Evolutionary conservation across 495 filamentous ascomycete genomes (phyloP), one percentile per base, ranked within the genome.

Genomic region (Xylaria grammica): DNA sequence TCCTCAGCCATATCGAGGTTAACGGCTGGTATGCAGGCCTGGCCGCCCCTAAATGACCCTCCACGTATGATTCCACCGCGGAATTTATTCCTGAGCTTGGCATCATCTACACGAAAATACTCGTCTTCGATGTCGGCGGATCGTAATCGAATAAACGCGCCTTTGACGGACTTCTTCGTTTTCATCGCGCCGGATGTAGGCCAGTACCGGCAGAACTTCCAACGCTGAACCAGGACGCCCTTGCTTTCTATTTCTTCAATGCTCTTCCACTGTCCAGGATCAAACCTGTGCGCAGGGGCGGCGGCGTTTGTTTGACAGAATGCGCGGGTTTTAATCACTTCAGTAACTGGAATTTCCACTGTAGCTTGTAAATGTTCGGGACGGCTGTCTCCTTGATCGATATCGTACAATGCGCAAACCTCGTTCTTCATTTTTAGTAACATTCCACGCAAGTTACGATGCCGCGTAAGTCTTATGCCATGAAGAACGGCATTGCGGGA

Each of bases 291-390:
- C 0, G 63, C 52, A 0, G 76, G 77, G 13, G 82, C 86, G 0
- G 68, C 52, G 0, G 72, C 65, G 57, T 88, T 86, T 0, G 86
- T 88, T 1, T 82, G 38, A 4, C 76, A 63, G 4, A 88, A 54
- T 0, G 75, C 67, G 7, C 87, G 69, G 0, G 69, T 55, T 19
- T 68, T 53, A 0, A 77, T 42, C 0, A 85, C 65, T 0, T 78
- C 58, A 0, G 56, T 32, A 0, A 79, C 49, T 0, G 72, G 24
- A 6, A 84, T 51, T 0, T 80, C 77, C 1, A 83, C 69, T 0
- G 83, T 67, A 0, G 74, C 71, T 63, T 85, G 80, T 3, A 77
- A 65, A 5, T 74, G 32, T 24, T 57, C 53, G 0, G 68, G 61
- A 7, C 76, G 51, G 0, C 45, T 34, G 62, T 86, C 79, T 27